Base-by-base conservation (phyloP, 768 basidiomycete species). In the Sistotremastrum niveocremeum region DNA sequence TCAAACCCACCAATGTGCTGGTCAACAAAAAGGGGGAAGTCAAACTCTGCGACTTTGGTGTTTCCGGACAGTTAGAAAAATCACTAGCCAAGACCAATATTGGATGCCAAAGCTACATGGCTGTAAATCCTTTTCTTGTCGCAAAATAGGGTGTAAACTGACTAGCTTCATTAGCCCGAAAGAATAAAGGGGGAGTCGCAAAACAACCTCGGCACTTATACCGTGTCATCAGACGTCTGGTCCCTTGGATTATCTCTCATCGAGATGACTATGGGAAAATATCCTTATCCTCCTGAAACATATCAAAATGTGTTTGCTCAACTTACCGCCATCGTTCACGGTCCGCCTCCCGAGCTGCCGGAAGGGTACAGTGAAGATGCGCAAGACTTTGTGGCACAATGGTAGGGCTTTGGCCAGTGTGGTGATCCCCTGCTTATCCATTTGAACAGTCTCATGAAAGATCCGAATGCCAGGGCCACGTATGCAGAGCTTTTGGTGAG, bases 21-120 rank as follows among this genome's bases (percentile, higher is more conserved):
- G 77, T 94, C 50, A 97, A 91, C 63, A 68, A 68, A 52, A 84
- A 79, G 51, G 95, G 95, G 5, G 70, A 88, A 48, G 72, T 98
- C 61, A 98, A 98, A 64, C 73, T 99, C 1, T 95, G 91, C 59
- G 95, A 99, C 60, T 99, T 99, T 61, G 95, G 95, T n/a, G 90
- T 98, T 0, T 95, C 91, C 6, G 94, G 94, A 5, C 93, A 99
- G 60, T 76, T 99, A 36, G 94, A 99, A 63, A 89, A 90, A 61
- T 85, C 82, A 46, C 70, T 99, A 20, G 95, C 95, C 11, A 94
- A 93, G 65, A 99, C 95, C 5, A 98, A 98, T 56, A 97, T 99
- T 36, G 95, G 95, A 5, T 99, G 95, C 60, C 95, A 99, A 62
- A 84, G 79, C 50, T 99, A 99, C 63, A 98, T 99, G 91, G 94